Evolutionary conservation across 2,329 filamentous ascomycete species (phyloP), one percentile per base, ranked within the genome.

Genomic region (Cladosporium sp.): DNA sequence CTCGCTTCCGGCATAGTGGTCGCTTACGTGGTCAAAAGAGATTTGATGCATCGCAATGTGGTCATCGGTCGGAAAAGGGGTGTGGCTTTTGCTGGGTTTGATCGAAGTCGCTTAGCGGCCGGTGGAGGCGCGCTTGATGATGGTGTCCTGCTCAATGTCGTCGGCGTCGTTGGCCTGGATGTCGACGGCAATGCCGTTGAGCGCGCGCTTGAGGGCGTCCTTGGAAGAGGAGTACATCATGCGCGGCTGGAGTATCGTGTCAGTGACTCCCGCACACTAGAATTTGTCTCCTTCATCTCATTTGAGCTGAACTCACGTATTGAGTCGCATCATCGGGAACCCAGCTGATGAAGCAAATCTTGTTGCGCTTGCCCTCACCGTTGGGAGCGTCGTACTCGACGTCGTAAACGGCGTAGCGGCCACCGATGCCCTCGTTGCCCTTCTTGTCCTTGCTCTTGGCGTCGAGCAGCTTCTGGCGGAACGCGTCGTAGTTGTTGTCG

Each of bases 171-270:
- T 57, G 33, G 52, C 52, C 28, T 54, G 52, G 55, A 58, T 38
- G 43, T 56, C 56, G 32, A 49, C 34, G 42, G 52, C 53, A 18
- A 58, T 50, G 35, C 52, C 54, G 51, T 53, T 53, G 49, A 58
- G 81, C 46, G 86, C 73, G 72, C 85, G 84, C 81, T 90, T 92
- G 62, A 93, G 80, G 55, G 86, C 85, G 66, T 91, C 86, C 78
- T 92, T 93, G 73, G 88, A 93, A 49, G 88, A 87, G 64, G 87
- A 86, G 79, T 92, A 93, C 72, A 90, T 80, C 88, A 93, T 93
- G 80, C 90, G 90, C 73, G 85, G 80, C 87, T 90, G 61, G 54
- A 5, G 34, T 9, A 10, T 35, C 3, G 9, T 28, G 31, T 53
- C 37, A 53, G 50, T 46, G 31, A 10, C 22, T 28, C 22, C 7